Base-by-base conservation (phyloP, 495 filamentous ascomycete genomes). In the Pyronema domesticum region DNA sequence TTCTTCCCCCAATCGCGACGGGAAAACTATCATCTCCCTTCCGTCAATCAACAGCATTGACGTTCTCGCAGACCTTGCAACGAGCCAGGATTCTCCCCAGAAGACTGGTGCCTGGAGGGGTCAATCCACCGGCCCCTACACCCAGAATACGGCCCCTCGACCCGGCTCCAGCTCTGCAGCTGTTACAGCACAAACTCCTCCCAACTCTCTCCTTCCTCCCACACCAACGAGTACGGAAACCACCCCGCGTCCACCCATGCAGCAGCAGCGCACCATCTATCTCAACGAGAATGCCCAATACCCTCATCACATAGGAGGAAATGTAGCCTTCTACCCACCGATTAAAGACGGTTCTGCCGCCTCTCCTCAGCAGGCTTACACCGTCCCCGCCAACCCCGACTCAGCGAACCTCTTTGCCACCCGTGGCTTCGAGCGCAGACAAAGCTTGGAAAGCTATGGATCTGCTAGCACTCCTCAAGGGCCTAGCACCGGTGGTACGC, bases 401-500 rank as follows among this genome's bases (percentile, higher is more conserved):
- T 53, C 40, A 13, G 33, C 61, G 23, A 58, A 64, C 47, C 58
- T 62, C 19, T 65, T 65, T 63, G 62, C 60, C 34, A 57, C 56
- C 45, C 18, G 53, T 10, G 17, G 53, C 14, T 43, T 14, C 17
- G 7, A 30, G 19, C 19, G 13, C 9, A 34, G 19, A 51, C 33
- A 34, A n/a, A 35, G 34, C 34, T 10, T 36, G 10, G 23, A 30
- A 2, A 5, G 23, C 23, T 30, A 30, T 30, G 23, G 23, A 30
- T 30, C 23, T 30, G 23, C 23, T 30, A 30, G 23, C 23, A 30
- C 55, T 33, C 63, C 63, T 18, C 56, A 56, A 30, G 63, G 63
- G 19, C 63, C 63, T 52, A 61, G 56, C 36, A 65, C 63, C 35
- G 63, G 62, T 34, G 63, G 65, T 19, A 65, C 63, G 34, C 57